Base-by-base conservation (phyloP, 768 basidiomycete species). In the Termitomyces sp. region DNA sequence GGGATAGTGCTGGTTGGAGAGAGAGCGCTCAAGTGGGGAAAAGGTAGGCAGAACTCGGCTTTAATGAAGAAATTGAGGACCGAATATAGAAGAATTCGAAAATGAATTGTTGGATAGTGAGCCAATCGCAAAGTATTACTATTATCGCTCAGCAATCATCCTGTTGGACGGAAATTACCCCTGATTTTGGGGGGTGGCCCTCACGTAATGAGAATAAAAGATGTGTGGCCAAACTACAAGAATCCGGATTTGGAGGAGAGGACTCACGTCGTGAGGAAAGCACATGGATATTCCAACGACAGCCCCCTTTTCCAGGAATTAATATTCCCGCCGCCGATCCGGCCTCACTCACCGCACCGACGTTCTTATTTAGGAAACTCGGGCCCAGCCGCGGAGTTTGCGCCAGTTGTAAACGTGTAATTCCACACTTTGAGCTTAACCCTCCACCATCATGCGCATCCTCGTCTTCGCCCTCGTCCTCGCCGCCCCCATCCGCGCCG, bases 11-110 rank as follows among this genome's bases (percentile, higher is more conserved):
- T 71, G 71, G 73, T 69, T 70, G 66, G 68, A 73, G 74, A 71
- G 73, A 72, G 72, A 74, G 69, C 63, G 71, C 59, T 70, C 71
- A 82, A 79, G 78, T 77, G 81, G 83, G 83, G 55, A 79, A 80
- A 84, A 77, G 75, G 33, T 74, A 78, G 73, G 61, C 65, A 72
- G 75, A 73, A 72, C 80, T 38, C 81, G 81, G 83, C 84, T 88
- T 89, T 89, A 87, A 83, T 82, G 80, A 83, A 81, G 79, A 79
- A 81, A 77, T 75, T 77, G 74, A 77, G 79, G 81, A 76, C 84
- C 84, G 82, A 79, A 84, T 84, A 75, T 84, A 84, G 84, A 79
- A 78, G 77, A 72, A 73, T 68, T 73, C 68, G 73, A 73, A 76
- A 76, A 73, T 78, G 78, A 83, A 83, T 83, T 84, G 78, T 85